Base-by-base conservation (phyloP, 2,329 filamentous ascomycete genomes). In the Exserohilum rostratum region DNA sequence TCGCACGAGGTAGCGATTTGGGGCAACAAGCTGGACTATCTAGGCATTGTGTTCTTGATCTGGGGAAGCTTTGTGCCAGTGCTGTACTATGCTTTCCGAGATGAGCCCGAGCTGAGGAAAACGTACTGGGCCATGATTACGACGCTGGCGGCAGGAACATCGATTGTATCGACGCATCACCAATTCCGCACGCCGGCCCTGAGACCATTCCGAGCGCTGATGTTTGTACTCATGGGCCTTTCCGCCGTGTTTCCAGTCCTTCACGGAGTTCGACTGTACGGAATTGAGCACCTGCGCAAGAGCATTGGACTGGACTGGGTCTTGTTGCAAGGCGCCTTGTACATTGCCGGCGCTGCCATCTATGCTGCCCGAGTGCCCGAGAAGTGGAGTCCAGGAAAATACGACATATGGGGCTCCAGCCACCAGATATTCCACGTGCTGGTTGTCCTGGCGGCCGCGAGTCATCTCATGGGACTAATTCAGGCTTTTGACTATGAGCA, bases 391-490 rank as follows among this genome's bases (percentile, higher is more conserved):
- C 95, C 93, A 0, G 90, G 91, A 1, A 80, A 75, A 6, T 97
- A 93, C 69, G 95, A 99, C 76, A 90, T 97, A 46, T 90, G 90
- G 85, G 93, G 95, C 33, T 92, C 88, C 71, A 96, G 91, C 17
- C 95, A 99, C 76, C 95, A 99, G 78, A 89, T 99, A 61, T 99
- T 99, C 75, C 95, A 99, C 78, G 80, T 96, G 34, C 83, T 95
- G 60, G 93, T 99, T 25, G 80, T 98, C 13, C 75, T 92, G 57
- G 95, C 95, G 0, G 93, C 91, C 0, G 83, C 85, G 1, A 85
- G 89, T 20, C 95, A 99, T 79, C 79, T 98, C 55, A 87, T 87
- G 47, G 93, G 90, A 44, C 83, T 98, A 77, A 72, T 90, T 27
- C 89, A 86, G 75, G 93, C 93, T 3, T 96, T 97, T 77, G 90